Percentiles rank a stretch among this genome's conserved stretches.
These are phyloP conservation scores for Phallus indusiatus DNA, from an alignment of 768 basidiomycete species.

Conservation along the genomic window DNA sequence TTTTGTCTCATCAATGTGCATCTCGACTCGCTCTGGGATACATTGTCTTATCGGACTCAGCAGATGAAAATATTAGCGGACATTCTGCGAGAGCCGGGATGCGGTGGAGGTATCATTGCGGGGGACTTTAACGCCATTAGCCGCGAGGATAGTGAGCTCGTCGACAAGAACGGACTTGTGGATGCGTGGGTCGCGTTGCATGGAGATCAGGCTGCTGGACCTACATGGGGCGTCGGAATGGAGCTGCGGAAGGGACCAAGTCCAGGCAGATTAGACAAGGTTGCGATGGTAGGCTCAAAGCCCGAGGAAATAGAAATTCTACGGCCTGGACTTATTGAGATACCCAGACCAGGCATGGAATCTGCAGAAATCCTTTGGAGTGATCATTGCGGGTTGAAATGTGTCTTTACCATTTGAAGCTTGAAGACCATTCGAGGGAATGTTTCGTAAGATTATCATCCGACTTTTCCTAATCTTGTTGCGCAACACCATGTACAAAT, in stretches of 20 bases:
- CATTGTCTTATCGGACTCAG: slow-evolving; percentile 17
- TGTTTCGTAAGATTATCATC: too few relatives aligned
- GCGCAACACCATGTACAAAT: too few relatives aligned
- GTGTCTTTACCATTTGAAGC: slow-evolving; percentile 18
- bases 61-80: slow-evolving; percentile 26
- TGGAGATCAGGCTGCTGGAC: slow-evolving; percentile 21
- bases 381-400: slow-evolving; percentile 30
- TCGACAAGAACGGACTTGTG: slow-evolving; percentile 28
- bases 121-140: slow-evolving; percentile 39
- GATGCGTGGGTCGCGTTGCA: slow-evolving; percentile 34
- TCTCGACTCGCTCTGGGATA: slow-evolving; percentile 24
- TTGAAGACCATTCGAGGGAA: too few relatives aligned
- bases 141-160: slow-evolving; percentile 26
- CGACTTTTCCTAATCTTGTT: too few relatives aligned
- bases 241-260: slow-evolving; percentile 20
- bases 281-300: slow-evolving; percentile 28
- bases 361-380: slow-evolving; percentile 23
- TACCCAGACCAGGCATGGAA: slow-evolving; percentile 18
- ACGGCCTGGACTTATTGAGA: slow-evolving; percentile 26
- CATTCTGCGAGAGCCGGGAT: slow-evolving; percentile 32
- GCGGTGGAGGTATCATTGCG: slow-evolving; percentile 33
- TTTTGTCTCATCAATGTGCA: slow-evolving; percentile 31
- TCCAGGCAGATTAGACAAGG: slow-evolving; percentile 30
- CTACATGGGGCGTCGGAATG: slow-evolving; percentile 29
- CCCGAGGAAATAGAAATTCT: slow-evolving; percentile 27